phyloP scores from a whole-genome alignment of 2,329 filamentous ascomycete species.

The Acrocalymma vagum region DNA sequence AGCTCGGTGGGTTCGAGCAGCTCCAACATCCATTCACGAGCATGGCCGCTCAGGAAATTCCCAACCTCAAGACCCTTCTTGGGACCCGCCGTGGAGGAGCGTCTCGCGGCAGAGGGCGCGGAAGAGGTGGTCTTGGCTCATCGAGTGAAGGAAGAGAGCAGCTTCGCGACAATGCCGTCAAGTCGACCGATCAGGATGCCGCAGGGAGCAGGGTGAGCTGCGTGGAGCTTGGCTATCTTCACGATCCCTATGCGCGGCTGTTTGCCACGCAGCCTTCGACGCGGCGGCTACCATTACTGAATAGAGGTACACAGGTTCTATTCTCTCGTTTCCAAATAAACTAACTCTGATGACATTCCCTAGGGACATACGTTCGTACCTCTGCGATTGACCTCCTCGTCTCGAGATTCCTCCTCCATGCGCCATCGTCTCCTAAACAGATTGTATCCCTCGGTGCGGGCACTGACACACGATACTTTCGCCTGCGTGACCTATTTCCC shows the following conservation, averaged over 20 bases:
- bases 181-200: conserved; percentile 91
- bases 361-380: conserved; percentile 93
- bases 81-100: conserved; percentile 58
- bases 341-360: conserved; percentile 4
- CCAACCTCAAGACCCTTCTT: conserved; percentile 74
- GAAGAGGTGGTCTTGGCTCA: conserved; percentile 32
- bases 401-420: conserved; percentile 69
- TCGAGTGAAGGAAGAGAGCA: conserved; percentile 41
- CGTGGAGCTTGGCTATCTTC: conserved; percentile 82
- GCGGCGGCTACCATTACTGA: conserved; percentile 87
- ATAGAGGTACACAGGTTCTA: conserved; percentile 72
- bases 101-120: conserved; percentile 58
- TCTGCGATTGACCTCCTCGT: conserved; percentile 83
- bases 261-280: conserved; percentile 69
- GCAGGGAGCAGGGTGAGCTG: conserved; percentile 89
- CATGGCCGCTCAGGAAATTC: conserved; percentile 80
- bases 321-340: neutral
- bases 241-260: conserved; percentile 78
- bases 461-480: conserved; percentile 89
- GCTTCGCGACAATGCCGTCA: conserved; percentile 76
- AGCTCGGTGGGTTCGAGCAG: too few relatives aligned
- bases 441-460: conserved; percentile 93
- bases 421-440: conserved; percentile 64
- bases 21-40: conserved; percentile 20
- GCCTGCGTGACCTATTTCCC: conserved; percentile 66